phyloP scores from a whole-genome alignment of 805 yeast genomes.

The Yarrowia divulgata region DNA sequence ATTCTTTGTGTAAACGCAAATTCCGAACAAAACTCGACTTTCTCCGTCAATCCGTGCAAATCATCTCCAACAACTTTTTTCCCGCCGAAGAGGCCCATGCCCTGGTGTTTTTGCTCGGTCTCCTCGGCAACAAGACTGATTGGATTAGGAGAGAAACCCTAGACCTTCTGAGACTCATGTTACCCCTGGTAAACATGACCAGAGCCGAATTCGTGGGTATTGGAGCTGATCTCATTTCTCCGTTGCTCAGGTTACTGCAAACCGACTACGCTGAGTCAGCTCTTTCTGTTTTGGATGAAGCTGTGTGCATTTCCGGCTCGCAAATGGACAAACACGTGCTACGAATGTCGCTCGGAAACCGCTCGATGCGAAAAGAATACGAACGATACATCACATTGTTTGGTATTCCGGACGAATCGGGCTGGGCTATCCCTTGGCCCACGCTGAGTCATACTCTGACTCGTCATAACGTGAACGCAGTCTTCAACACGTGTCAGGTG shows the following conservation, averaged over 20 bases:
- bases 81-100: constrained; percentile 77
- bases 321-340: constrained; percentile 89
- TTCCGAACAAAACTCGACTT: constrained; percentile 93
- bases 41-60: constrained; percentile 75
- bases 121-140: constrained; percentile 73
- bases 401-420: constrained; percentile 93
- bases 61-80: constrained; percentile 72
- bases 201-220: constrained; percentile 82
- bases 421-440: constrained; percentile 98
- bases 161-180: constrained; percentile 72
- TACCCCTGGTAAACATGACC: constrained; percentile 79
- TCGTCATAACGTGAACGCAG: constrained; percentile 93
- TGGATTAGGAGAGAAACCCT: constrained; percentile 87
- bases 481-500: constrained; percentile 80
- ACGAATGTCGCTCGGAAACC: constrained; percentile 88
- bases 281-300: constrained; percentile 85
- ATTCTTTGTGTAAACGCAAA: constrained; percentile 75
- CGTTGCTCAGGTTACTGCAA: constrained; percentile 75
- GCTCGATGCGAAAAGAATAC: constrained; percentile 76
- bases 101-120: constrained; percentile 76
- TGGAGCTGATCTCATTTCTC: constrained; percentile 95
- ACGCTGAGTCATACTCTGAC: constrained; percentile 87
- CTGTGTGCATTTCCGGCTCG: constrained; percentile 84
- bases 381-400: constrained; percentile 87
- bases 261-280: constrained; percentile 92